These are phyloP conservation scores for Cyclotella kingstonii DNA, from an alignment of 108 stramenopile species.

Conservation along the genomic window DNA sequence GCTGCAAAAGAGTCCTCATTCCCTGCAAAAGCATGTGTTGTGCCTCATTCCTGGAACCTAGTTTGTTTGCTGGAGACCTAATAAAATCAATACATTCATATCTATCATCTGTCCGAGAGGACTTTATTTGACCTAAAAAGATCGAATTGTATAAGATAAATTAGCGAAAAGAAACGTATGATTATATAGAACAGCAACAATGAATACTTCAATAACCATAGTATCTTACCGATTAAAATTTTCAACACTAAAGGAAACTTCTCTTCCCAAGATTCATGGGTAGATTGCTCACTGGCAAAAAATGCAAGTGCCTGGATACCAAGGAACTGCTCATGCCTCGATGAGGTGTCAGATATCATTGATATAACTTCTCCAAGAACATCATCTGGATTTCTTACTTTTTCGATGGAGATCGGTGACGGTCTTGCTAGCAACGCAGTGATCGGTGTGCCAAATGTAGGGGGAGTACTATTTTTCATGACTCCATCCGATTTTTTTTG, in stretches of 20 bases:
- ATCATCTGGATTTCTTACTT: conserved; percentile 25
- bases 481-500: background rate
- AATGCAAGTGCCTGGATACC: conserved; percentile 35
- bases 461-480: conserved; percentile 7
- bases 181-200: background rate
- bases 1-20: conserved; percentile 43
- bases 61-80: conserved; percentile 37
- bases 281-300: conserved; percentile 34
- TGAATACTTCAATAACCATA: background rate
- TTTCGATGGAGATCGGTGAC: conserved; percentile 35
- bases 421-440: conserved; percentile 29
- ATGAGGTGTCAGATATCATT: conserved; percentile 26
- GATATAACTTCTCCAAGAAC: conserved; percentile 26
- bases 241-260: conserved; percentile 30
- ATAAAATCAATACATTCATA: conserved; percentile 11
- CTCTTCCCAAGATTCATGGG: conserved; percentile 31
- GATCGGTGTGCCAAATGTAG: conserved; percentile 25
- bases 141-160: background rate
- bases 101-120: conserved; percentile 9
- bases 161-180: background rate
- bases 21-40: conserved; percentile 52
- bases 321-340: conserved; percentile 31
- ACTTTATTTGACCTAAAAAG: conserved; percentile 21
- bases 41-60: conserved; percentile 25
- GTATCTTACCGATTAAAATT: conserved; percentile 28